Evolutionary conservation across 2,329 filamentous ascomycete genomes (phyloP), one percentile per base, ranked within the genome.

Genomic region (Paraconiothyrium brasiliense): DNA sequence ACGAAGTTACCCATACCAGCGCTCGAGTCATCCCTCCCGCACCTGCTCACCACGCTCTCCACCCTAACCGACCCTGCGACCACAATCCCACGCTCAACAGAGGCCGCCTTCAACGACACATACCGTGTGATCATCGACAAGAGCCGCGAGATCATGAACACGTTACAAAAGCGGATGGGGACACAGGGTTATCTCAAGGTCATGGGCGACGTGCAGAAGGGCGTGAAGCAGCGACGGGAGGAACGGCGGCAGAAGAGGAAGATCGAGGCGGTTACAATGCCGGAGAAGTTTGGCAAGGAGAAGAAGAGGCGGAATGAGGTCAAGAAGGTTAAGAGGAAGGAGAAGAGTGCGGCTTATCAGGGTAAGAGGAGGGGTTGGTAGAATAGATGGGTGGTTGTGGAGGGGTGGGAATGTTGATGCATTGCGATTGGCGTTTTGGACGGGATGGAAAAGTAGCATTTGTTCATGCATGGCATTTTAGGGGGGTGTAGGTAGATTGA

Each of bases 101-200:
- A 96, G 71, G 84, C 88, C 2, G 85, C 85, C 1, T 92, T 94
- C 63, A 87, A 90, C 51, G 76, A 79, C 43, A 63, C 86, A 84
- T 90, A 94, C 77, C 90, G 93, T 65, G 83, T 83, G 0, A 83
- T 99, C 37, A 88, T 90, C 68, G 84, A 87, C 44, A 89, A 90
- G 60, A 90, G 92, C 4, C 87, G 90, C 67, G 91, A 94, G 70
- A 83, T 94, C 11, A 89, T 98, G 83, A 91, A 93, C 65, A 81
- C 86, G n/a, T 76, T 99, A 61, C 93, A 97, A 81, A 90, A 90
- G 82, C 93, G 92, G 74, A 84, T 97, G 55, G 95, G 94, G 44
- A 92, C 91, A 1, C 87, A 89, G 0, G 88, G 87, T 64, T 99
- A 94, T 80, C 89, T 94, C n/a, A 84, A 85, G 58, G 85, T 90